Conservation (phyloP, 2,329 filamentous ascomycete genomes). For the Dactylellina drechsleri region DNA sequence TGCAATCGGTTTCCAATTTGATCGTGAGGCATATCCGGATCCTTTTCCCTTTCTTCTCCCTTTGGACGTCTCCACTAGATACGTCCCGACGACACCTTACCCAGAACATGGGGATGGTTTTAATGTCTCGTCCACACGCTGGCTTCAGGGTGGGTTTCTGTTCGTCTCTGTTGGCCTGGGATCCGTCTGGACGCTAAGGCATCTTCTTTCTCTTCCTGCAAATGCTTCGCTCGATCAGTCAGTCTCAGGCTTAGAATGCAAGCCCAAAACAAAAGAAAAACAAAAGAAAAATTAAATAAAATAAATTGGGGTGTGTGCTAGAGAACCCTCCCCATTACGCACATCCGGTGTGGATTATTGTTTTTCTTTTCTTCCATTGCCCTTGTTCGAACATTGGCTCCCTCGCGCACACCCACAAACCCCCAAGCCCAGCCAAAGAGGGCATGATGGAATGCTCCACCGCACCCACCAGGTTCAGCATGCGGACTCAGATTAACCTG, state of each 20-base stretch:
- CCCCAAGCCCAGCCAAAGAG: conserved; percentile 42
- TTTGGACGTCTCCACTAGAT: too few relatives aligned
- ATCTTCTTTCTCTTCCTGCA: conserved; percentile 1
- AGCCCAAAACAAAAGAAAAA: conserved; percentile 5
- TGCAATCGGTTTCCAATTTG: too few relatives aligned
- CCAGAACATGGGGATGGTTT: conserved; percentile 47
- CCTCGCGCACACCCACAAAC: conserved; percentile 19
- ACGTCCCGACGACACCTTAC: conserved; percentile 19
- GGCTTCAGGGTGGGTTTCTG: too few relatives aligned
- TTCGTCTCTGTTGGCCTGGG: conserved; percentile 16
- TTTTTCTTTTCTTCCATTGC: conserved; percentile 33
- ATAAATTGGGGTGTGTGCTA: conserved; percentile 25
- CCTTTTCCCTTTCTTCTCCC: conserved; percentile 1
- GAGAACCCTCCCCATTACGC: conserved; percentile 48
- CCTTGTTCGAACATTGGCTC: conserved; percentile 54
- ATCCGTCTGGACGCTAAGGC: neutral
- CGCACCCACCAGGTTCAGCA: conserved; percentile 35
- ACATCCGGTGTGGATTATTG: conserved; percentile 36
- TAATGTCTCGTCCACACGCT: neutral
- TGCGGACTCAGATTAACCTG: conserved; percentile 47
- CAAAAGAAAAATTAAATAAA: neutral
- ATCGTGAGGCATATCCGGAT: neutral
- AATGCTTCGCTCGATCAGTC: too few relatives aligned
- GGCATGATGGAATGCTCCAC: conserved; percentile 53
- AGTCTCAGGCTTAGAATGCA: conserved; percentile 33